Percentiles rank a stretch among this genome's conserved stretches.
These are phyloP conservation scores for Magnaporthales sp. DNA, from an alignment of 2,329 filamentous ascomycete genomes.

Conservation along the genomic window DNA sequence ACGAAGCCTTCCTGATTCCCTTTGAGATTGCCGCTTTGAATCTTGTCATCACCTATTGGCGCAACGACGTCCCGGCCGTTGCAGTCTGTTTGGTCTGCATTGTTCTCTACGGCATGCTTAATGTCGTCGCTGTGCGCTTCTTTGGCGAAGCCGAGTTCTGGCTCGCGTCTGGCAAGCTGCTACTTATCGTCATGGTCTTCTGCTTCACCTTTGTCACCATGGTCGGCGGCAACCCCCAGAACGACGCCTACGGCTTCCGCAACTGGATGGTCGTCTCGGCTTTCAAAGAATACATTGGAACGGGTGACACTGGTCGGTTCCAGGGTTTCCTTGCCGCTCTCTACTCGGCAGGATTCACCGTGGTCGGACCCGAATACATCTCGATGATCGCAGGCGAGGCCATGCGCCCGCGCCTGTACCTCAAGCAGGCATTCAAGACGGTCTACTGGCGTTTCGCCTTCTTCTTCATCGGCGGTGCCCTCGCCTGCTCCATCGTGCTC, in stretches of 20 bases:
- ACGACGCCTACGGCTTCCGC: conserved; percentile 24
- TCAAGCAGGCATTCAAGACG: conserved; percentile 57
- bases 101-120: conserved; percentile 18
- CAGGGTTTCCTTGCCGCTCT: conserved; percentile 56
- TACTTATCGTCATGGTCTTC: conserved; percentile 21
- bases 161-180: conserved; percentile 30
- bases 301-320: conserved; percentile 47
- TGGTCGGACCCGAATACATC: conserved; percentile 54
- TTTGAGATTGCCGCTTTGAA: conserved; percentile 31
- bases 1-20: conserved; percentile 30
- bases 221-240: conserved; percentile 31
- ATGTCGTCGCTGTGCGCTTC: conserved; percentile 29
- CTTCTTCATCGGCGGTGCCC: conserved; percentile 58
- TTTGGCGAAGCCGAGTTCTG: conserved; percentile 38
- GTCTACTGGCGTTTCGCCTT: conserved; percentile 57
- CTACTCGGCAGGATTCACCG: conserved; percentile 51
- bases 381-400: conserved; percentile 42
- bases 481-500: conserved; percentile 54
- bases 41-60: conserved; percentile 37
- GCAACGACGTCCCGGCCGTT: conserved; percentile 31
- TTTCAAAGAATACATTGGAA: conserved; percentile 42
- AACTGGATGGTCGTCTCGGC: conserved; percentile 40
- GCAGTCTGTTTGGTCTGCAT: conserved; percentile 35
- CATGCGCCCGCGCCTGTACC: conserved; percentile 45
- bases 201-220: conserved; percentile 33